Percentiles rank a stretch among this genome's conserved stretches.
phyloP scores from a whole-genome alignment of 176 grass and related monocot genomes.

The Pharus latifolius region DNA sequence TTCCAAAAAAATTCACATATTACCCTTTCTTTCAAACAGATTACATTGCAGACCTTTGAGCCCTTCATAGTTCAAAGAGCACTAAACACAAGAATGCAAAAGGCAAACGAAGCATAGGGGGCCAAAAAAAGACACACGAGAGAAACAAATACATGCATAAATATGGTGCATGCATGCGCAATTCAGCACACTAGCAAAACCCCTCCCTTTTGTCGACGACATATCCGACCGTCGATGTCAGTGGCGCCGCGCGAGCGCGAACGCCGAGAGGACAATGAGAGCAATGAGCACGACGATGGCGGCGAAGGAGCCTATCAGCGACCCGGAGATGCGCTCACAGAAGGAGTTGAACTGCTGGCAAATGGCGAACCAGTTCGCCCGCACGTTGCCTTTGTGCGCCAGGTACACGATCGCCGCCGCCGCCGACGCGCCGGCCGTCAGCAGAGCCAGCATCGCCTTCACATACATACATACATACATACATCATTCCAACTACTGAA shows the following conservation, averaged over 20 bases:
- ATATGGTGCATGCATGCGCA: neutral
- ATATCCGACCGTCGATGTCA: neutral
- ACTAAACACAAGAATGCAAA: neutral
- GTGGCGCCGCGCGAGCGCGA: slow-evolving; percentile 27
- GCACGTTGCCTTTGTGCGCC: slow-evolving; percentile 57
- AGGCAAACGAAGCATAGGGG: neutral
- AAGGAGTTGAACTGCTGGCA: slow-evolving; percentile 66
- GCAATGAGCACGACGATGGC: slow-evolving; percentile 35
- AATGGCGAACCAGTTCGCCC: slow-evolving; percentile 58
- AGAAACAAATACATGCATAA: neutral
- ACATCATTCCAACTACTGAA: neutral
- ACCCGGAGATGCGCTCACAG: slow-evolving; percentile 59
- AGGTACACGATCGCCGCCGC: slow-evolving; percentile 51
- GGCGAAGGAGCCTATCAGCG: slow-evolving; percentile 50
- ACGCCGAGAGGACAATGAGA: slow-evolving; percentile 32
- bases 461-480: neutral
- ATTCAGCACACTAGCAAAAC: neutral
- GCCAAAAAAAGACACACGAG: neutral
- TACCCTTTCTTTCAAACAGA: neutral
- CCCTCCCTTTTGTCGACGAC: neutral
- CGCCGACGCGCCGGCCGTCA: slow-evolving; percentile 38
- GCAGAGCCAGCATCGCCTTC: slow-evolving; percentile 33
- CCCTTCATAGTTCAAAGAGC: neutral
- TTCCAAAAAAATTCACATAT: neutral
- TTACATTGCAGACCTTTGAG: neutral